phyloP scores from a whole-genome alignment of 306 rosid species.

The Pyrus bretschneideri region DNA sequence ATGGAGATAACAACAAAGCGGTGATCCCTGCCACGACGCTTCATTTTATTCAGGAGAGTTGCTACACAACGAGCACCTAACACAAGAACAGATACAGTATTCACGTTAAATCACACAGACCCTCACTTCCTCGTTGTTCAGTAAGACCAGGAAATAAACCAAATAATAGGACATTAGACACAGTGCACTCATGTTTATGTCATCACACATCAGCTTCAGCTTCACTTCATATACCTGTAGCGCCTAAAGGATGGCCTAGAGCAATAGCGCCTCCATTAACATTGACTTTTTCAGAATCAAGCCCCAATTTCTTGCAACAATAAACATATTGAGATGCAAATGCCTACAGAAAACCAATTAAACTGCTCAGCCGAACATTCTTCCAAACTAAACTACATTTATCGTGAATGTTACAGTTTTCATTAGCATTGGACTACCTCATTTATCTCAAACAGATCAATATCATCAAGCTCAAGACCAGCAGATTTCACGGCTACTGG shows the following conservation, averaged over 20 bases:
- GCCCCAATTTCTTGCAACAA: conserved; percentile 73
- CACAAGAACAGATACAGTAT: neutral
- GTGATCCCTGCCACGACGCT: conserved; percentile 64
- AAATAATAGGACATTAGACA: neutral
- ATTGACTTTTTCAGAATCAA: conserved; percentile 66
- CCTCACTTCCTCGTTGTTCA: neutral
- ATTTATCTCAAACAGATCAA: conserved; percentile 72
- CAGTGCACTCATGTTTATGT: neutral
- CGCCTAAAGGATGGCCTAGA: conserved; percentile 91
- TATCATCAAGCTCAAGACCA: conserved; percentile 67
- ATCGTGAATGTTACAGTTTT: neutral
- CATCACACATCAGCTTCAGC: neutral
- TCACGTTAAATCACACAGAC: too few relatives aligned
- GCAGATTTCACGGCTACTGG: conserved; percentile 90
- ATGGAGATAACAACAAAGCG: conserved; percentile 86
- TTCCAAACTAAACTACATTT: neutral
- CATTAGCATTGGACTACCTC: conserved; percentile 40
- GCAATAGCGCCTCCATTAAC: conserved; percentile 96
- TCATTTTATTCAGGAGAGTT: conserved; percentile 84
- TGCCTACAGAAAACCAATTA: conserved; percentile 49
- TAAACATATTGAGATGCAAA: conserved; percentile 91
- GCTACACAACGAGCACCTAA: conserved; percentile 86
- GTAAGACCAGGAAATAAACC: neutral
- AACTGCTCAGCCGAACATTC: conserved; percentile 3
- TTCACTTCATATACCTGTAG: conserved; percentile 50